phyloP scores from a whole-genome alignment of 1,284 basidiomycete species.

The Singerocomus inundabilis region DNA sequence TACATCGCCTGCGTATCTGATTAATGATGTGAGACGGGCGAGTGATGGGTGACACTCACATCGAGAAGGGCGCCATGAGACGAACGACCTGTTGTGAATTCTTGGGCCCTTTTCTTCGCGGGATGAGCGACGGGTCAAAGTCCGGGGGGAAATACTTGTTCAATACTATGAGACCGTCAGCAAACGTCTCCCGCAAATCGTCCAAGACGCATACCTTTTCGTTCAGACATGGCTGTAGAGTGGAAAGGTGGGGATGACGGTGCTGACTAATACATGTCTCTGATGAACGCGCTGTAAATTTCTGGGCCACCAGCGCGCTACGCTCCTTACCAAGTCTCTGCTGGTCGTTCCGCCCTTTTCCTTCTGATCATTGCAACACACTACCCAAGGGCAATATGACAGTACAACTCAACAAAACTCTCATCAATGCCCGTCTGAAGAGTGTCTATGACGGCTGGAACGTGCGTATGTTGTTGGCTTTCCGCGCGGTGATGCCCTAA shows the following conservation, averaged over 20 bases:
- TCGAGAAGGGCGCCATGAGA: slow-evolving; percentile 98
- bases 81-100: slow-evolving; percentile 96
- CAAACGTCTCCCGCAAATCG: neutral
- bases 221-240: slow-evolving; percentile 73
- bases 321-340: slow-evolving; percentile 10
- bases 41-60: slow-evolving; percentile 50
- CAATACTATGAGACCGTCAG: slow-evolving; percentile 54
- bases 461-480: slow-evolving; percentile 44
- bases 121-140: slow-evolving; percentile 97
- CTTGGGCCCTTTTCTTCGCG: slow-evolving; percentile 83
- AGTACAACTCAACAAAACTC: slow-evolving; percentile 55
- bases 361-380: neutral
- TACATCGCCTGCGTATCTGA: slow-evolving; percentile 68
- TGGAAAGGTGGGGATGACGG: slow-evolving; percentile 4
- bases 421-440: slow-evolving; percentile 68
- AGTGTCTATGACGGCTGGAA: slow-evolving; percentile 73
- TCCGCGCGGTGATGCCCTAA: slow-evolving; percentile 8
- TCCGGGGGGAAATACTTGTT: slow-evolving; percentile 94
- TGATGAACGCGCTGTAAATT: slow-evolving; percentile 33
- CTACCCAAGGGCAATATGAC: slow-evolving; percentile 31
- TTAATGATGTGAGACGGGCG: neutral
- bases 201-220: slow-evolving; percentile 60
- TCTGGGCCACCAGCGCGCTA: slow-evolving; percentile 27
- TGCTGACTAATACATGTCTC: slow-evolving; percentile 31
- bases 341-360: slow-evolving; percentile 5